A percentile compares a stretch with the other conserved stretches of the same genome.
These are phyloP conservation scores for Symbiotaphrina buchneri DNA, from an alignment of 495 filamentous ascomycete species.

Conservation along the genomic window DNA sequence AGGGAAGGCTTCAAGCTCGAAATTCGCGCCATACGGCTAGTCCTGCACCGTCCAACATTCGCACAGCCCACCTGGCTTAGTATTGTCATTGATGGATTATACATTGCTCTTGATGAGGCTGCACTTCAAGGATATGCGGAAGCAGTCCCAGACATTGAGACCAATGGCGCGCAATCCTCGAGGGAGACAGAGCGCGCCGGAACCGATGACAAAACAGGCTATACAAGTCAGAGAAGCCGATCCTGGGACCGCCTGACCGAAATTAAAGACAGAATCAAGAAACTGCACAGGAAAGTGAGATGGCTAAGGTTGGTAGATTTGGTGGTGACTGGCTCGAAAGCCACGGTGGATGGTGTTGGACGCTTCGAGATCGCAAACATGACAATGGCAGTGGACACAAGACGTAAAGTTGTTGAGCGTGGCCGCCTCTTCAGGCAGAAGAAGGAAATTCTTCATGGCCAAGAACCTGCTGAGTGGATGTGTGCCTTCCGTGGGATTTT, in stretches of 20 bases:
- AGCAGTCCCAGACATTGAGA: not conserved
- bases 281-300: slow-evolving; percentile 61
- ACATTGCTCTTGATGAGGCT: slow-evolving; percentile 57
- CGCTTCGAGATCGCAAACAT: slow-evolving; percentile 65
- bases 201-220: slow-evolving; percentile 8
- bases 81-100: slow-evolving; percentile 62
- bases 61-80: slow-evolving; percentile 95
- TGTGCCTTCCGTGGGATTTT: slow-evolving; percentile 65
- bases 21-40: slow-evolving; percentile 68
- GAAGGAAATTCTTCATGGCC: slow-evolving; percentile 40
- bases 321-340: slow-evolving; percentile 54
- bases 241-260: slow-evolving; percentile 57
- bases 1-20: slow-evolving; percentile 74
- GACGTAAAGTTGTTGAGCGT: slow-evolving; percentile 75
- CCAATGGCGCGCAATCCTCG: not conserved
- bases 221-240: slow-evolving; percentile 27
- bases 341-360: slow-evolving; percentile 59
- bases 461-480: slow-evolving; percentile 87
- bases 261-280: slow-evolving; percentile 67
- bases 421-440: slow-evolving; percentile 77
- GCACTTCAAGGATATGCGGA: slow-evolving; percentile 10
- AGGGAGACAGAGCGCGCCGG: not conserved
- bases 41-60: slow-evolving; percentile 81
- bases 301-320: slow-evolving; percentile 85
- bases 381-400: slow-evolving; percentile 71